Base-by-base conservation (phyloP, 2,329 filamentous ascomycete species). In the Penicillium psychrosexuale region DNA sequence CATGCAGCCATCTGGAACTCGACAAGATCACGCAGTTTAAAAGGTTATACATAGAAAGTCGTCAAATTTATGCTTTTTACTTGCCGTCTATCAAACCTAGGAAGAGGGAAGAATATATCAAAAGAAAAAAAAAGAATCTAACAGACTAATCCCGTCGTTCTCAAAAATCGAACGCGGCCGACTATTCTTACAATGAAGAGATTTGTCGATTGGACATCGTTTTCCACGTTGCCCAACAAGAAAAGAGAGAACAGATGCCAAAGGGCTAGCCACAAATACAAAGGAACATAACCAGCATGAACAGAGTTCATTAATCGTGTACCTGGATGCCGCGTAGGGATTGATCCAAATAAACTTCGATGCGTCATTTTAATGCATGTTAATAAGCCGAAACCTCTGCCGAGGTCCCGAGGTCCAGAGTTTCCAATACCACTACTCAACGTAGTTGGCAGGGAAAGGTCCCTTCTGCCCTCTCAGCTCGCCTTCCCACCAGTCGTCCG, bases 401-500 rank as follows among this genome's bases (percentile, higher is more conserved):
- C 22, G 22, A 24, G 22, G 22, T 24, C 22, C 22, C 2, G 22
- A 24, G 22, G 22, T 22, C 8, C 19, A 9, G 3, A 13, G 0
- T 3, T 22, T 15, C 13, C 22, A 45, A 47, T 36, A 12, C 45
- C 13, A 47, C 54, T 19, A 61, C 63, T 81, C 81, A 67, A 87
- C 90, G 73, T 95, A 95, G 72, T 95, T 95, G 7, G 90, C 90
- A 1, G 90, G 90, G 69, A 95, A 95, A 61, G 79, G 85, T 3
- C 90, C 90, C 67, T 80, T 82, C 27, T 78, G 71, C 0, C 90
- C 90, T 38, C 78, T 78, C 13, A 92, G 60, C 71, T 94, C 89
- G 12, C 90, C 90, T 58, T 90, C 83, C 90, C 90, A 95, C 90
- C 90, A 95, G 69, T 94, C 90, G 73, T 94, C 88, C 22, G 84